Base-by-base conservation (phyloP, 1,284 basidiomycete genomes). In the Tetrapyrgos nigripes region DNA sequence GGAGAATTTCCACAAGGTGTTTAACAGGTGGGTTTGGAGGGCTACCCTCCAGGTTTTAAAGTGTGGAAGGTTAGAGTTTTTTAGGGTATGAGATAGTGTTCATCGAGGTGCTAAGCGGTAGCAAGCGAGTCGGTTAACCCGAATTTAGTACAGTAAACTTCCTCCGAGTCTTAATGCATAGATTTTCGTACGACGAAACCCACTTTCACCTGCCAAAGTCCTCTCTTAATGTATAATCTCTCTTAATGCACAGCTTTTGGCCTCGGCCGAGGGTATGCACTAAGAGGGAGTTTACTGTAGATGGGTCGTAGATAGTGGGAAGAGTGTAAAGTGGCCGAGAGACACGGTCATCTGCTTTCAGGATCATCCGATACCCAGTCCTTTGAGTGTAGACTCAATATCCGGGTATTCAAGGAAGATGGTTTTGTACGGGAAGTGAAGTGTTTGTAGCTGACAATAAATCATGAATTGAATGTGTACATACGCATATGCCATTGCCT, bases 101-200 rank as follows among this genome's bases (percentile, higher is more conserved):
- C 61, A 58, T 83, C 82, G 57, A 83, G 75, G 55, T 82, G 82
- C 37, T 74, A 65, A 2, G 77, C 79, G 55, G 84, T 84, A 19
- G 50, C 55, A n/a, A 66, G 24, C 1, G 80, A 81, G 53, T 83
- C 80, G 11, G 76, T 65, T 29, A 83, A 55, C 47, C 66, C 62
- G 1, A 60, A 61, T 2, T 73, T 72, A n/a, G n/a, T n/a, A n/a
- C n/a, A n/a, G n/a, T n/a, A n/a, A n/a, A n/a, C n/a, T n/a, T n/a
- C n/a, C n/a, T n/a, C n/a, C n/a, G n/a, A n/a, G n/a, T n/a, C n/a
- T n/a, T n/a, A n/a, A n/a, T n/a, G n/a, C n/a, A n/a, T n/a, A n/a
- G n/a, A n/a, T n/a, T n/a, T n/a, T n/a, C n/a, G n/a, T n/a, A n/a
- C n/a, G n/a, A n/a, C n/a, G n/a, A n/a, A n/a, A n/a, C n/a, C n/a